Percentiles rank a stretch among this genome's conserved stretches.
Evolutionary conservation across 148 eudicot genomes (phyloP).

Genomic region (Spergularia marina): DNA sequence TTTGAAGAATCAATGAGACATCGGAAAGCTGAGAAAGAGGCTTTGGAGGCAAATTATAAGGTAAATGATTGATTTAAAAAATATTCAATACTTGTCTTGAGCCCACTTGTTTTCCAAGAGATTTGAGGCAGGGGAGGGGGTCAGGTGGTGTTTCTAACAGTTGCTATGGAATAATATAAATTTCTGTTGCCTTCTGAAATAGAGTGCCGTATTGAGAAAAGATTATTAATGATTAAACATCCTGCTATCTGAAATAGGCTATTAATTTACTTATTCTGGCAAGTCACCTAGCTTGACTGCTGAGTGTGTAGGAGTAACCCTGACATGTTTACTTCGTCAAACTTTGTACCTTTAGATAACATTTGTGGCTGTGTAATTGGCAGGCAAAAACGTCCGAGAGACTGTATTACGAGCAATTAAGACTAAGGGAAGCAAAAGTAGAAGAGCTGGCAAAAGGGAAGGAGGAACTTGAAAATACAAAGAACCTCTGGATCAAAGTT

Average conservation of each 20-base stretch:
- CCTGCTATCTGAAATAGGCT: neutral
- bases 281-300: neutral
- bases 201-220: neutral
- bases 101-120: neutral
- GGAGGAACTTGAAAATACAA: conserved; percentile 45
- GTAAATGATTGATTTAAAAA: conserved; percentile 31
- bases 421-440: conserved; percentile 52
- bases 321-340: neutral
- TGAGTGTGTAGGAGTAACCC: conserved; percentile 1
- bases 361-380: conserved; percentile 8
- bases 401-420: conserved; percentile 49
- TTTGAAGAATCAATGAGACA: conserved; percentile 69
- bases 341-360: conserved; percentile 5
- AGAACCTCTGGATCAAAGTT: conserved; percentile 35
- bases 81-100: neutral
- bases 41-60: conserved; percentile 54
- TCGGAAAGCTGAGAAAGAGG: conserved; percentile 65
- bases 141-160: no score
- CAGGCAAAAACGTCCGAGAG: conserved; percentile 55
- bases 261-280: neutral
- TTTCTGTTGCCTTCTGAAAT: neutral
- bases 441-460: conserved; percentile 48
- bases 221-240: neutral
- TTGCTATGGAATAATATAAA: no score
- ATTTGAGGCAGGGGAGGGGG: neutral